Evolutionary conservation across 1,284 basidiomycete species (phyloP), one percentile per base, ranked within the genome.

Genomic region (Cyathus olla): DNA sequence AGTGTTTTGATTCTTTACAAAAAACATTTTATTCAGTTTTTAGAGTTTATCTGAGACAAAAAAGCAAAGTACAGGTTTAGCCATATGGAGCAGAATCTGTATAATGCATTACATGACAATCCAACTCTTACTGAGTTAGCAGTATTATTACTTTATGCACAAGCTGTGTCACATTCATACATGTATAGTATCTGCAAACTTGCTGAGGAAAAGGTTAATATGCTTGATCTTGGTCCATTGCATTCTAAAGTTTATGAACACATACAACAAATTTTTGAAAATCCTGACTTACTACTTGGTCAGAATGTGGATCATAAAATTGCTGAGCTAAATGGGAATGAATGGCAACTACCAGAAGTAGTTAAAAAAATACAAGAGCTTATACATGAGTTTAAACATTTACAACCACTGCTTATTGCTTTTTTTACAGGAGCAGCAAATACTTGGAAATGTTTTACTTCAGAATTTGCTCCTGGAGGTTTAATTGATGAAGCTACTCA

Each of bases 111-210:
- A 3, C 57, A 75, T 22, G 73, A 77, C 56, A 50, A 39, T n/a
- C 55, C 69, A 6, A 81, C 78, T 35, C 64, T 73, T 26, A 69
- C 74, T 3, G 77, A 82, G 55, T 70, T 81, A 35, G 70, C 65
- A 22, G 72, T 73, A 17, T 63, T 80, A 17, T 59, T 67, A 3
- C 56, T 80, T 4, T 79, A 79, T 63, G 63, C 64, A 22, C 68
- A 77, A 52, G 42, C 67, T 15, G 64, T 78, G 29, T 69, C 66
- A 2, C 59, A 70, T 37, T 76, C 75, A 2, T 81, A 79, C 59
- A 72, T 77, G 60, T 39, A 60, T 9, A 8, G 35, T 1, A 70
- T 80, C 19, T 64, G 72, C 10, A 62, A 62, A 19, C 24, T 60
- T 22, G 55, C 57, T 10, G 57, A 52, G 3, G 48, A 62, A 60